Percentiles rank a stretch among this genome's conserved stretches.
Conservation (phyloP, 768 basidiomycete genomes). For the Dictyophora rubrovolvata region DNA sequence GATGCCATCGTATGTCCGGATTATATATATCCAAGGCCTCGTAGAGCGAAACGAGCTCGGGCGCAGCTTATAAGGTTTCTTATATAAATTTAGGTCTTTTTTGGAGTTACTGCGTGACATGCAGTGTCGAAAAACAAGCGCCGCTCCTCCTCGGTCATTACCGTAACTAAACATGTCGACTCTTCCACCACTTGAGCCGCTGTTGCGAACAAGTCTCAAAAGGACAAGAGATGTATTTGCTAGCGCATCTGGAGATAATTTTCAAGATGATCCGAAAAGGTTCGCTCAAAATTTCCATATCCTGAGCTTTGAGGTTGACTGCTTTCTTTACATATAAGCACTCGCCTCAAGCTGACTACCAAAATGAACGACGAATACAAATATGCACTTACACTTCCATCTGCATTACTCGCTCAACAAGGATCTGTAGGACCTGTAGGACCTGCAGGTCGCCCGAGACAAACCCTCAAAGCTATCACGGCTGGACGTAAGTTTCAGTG, state of each 20-base stretch:
- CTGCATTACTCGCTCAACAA: constrained; percentile 72
- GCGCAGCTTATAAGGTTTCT: too few species aligned
- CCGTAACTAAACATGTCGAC: constrained; percentile 14
- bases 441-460: constrained; percentile 40
- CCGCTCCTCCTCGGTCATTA: background rate
- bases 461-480: constrained; percentile 56
- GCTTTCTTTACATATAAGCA: constrained; percentile 27
- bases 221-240: constrained; percentile 65
- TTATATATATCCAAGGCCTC: background rate
- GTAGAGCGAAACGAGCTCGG: background rate
- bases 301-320: background rate
- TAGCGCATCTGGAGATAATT: constrained; percentile 47
- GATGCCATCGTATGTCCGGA: constrained; percentile 1
- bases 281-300: constrained; percentile 18
- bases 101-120: background rate
- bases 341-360: constrained; percentile 63
- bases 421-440: constrained; percentile 65
- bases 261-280: constrained; percentile 66
- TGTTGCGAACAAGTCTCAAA: constrained; percentile 56
- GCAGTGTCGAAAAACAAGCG: background rate
- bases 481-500: constrained; percentile 46
- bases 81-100: too few species aligned
- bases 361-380: constrained; percentile 89
- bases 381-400: constrained; percentile 75
- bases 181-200: constrained; percentile 55